Evolutionary conservation across 495 filamentous ascomycete genomes (phyloP).

Genomic region (Penicillium turbatum): DNA sequence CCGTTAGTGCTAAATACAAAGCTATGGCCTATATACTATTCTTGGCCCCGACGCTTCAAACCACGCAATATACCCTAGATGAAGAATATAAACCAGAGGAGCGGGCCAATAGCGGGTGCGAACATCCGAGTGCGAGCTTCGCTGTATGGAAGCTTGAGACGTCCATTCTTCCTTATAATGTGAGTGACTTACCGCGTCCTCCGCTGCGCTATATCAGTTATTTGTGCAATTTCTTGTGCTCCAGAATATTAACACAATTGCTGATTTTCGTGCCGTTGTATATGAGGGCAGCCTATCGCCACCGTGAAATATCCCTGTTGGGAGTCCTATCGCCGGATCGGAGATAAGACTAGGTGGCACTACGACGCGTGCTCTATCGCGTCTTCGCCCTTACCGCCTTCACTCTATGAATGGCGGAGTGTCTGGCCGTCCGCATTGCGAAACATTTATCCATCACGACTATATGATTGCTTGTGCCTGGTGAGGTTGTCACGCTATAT

Average conservation of each 20-base stretch:
- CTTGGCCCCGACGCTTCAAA: background rate
- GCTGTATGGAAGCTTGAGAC: background rate
- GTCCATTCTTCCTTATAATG: background rate
- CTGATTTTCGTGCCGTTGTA: constrained; percentile 4
- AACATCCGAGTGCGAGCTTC: too few species aligned
- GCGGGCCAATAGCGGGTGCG: background rate
- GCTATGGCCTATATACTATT: background rate
- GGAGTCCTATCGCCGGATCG: background rate
- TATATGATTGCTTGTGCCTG: background rate
- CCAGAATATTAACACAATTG: background rate
- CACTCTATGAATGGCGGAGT: background rate
- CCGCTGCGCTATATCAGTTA: background rate
- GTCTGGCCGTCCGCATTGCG: background rate
- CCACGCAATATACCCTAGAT: background rate
- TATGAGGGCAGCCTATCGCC: background rate
- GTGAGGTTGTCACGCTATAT: too few species aligned
- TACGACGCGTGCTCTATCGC: background rate
- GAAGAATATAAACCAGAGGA: background rate
- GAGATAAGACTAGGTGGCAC: background rate
- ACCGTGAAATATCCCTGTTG: too few species aligned
- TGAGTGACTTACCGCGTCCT: background rate
- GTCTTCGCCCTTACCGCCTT: background rate
- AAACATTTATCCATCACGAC: background rate
- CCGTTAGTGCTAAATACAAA: too few species aligned
- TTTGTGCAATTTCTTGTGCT: background rate